Evolutionary conservation across 192 early-diverging fungal genomes (phyloP).

Genomic region (Rhizophlyctis rosea): DNA sequence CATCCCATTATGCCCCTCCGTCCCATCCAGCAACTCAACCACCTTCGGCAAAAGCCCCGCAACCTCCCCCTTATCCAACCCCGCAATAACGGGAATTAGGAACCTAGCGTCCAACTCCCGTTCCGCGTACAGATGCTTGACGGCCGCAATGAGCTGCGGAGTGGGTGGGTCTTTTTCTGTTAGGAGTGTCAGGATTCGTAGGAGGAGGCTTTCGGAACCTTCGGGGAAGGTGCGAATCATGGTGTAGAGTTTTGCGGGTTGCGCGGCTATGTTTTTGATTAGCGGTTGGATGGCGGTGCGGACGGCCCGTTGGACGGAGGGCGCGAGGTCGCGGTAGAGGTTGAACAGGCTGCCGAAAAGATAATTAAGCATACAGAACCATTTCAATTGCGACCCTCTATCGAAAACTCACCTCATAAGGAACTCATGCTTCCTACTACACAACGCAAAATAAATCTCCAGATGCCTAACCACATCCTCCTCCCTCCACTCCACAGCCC

Average conservation of each 20-base stretch:
- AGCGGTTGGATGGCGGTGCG: constrained; percentile 59
- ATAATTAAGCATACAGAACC: background rate
- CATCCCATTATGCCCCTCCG: constrained; percentile 52
- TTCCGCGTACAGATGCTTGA: constrained; percentile 48
- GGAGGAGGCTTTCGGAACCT: constrained; percentile 66
- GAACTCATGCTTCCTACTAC: constrained; percentile 68
- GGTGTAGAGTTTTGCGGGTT: constrained; percentile 43
- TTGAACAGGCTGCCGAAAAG: constrained; percentile 45
- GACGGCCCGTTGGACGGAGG: constrained; percentile 49
- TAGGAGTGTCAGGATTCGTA: constrained; percentile 61
- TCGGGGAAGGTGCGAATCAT: constrained; percentile 65
- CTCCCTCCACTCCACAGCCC: constrained; percentile 43
- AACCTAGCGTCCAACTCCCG: constrained; percentile 62
- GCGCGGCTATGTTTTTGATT: constrained; percentile 60
- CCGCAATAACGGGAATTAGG: constrained; percentile 64
- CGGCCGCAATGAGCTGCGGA: constrained; percentile 52
- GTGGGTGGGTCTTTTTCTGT: constrained; percentile 56
- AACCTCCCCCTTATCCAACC: constrained; percentile 62
- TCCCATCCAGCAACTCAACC: constrained; percentile 60
- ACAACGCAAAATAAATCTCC: constrained; percentile 76
- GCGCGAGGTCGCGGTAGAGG: constrained; percentile 39
- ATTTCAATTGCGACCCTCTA: background rate
- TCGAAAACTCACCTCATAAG: constrained; percentile 52
- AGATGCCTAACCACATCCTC: constrained; percentile 62
- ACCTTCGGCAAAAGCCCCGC: constrained; percentile 59